Evolutionary conservation across 2,329 filamentous ascomycete genomes (phyloP), one percentile per base, ranked within the genome.

Genomic region (Epichloe aotearoae): DNA sequence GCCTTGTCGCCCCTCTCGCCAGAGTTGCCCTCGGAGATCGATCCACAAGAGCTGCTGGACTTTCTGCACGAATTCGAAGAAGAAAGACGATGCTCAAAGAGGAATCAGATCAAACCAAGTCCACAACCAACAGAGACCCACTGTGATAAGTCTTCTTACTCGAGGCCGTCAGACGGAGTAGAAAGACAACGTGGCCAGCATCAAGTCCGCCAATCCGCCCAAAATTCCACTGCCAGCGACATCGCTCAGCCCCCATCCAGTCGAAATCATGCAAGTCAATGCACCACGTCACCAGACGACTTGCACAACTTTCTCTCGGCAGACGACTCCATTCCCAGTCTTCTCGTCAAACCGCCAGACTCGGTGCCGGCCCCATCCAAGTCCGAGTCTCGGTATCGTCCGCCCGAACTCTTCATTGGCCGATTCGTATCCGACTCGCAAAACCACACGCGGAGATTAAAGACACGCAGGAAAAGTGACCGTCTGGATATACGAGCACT

Each of bases 401-500:
- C 46, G 10, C 52, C 52, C 23, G 46, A 47, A 20, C 50, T 26
- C 26, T 68, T 68, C 50, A 51, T 63, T 44, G 66, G 64, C 43
- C 59, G 61, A 40, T 50, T 67, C 41, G 57, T 58, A 5, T 51
- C 54, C 47, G 38, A 38, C 37, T 51, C 34, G 48, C 30, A 20
- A 4, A 43, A 38, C 43, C 46, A 53, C 40, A 52, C 55, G 41
- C 53, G 47, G 41, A 53, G 44, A 19, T 58, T 51, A 45, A 53
- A 46, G 38, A 36, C 23, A 33, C 41, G 47, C 38, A 57, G 59
- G 52, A 55, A 57, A n/a, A 51, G 52, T n/a, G 55, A 54, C 33
- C 58, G 65, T 46, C 64, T 63, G 17, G 61, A 66, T 49, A 63
- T 67, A 50, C 59, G 65, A 47, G 50, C 60, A 17, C 56, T 67